Evolutionary conservation across 441 rosid genomes (phyloP).

Genomic region (Kokia cookei): DNA sequence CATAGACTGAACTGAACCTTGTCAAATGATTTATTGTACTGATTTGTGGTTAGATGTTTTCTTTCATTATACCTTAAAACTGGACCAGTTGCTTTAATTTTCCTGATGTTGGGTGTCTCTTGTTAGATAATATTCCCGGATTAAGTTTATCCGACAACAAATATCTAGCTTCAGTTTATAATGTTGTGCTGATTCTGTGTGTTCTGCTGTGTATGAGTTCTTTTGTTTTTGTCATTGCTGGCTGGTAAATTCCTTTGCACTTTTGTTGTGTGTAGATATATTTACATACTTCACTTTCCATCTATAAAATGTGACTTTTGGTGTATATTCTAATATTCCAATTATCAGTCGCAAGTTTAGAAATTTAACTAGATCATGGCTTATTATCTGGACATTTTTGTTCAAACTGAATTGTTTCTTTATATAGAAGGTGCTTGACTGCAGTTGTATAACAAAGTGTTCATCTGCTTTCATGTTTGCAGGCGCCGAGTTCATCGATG

Average conservation of each 20-base stretch:
- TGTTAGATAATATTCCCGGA: background rate
- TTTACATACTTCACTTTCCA: background rate
- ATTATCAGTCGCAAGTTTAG: background rate
- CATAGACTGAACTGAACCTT: background rate
- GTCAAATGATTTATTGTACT: background rate
- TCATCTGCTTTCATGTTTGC: constrained; percentile 23
- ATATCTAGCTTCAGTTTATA: background rate
- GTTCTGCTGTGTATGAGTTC: too few species aligned
- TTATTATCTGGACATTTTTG: background rate
- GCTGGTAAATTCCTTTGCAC: background rate
- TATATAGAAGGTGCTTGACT: background rate
- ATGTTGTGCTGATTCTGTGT: too few species aligned
- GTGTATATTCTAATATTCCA: background rate
- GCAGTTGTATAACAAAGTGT: background rate
- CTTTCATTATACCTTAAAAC: background rate
- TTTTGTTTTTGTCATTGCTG: too few species aligned
- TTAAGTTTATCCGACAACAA: background rate
- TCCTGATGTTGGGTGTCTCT: background rate
- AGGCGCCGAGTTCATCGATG: constrained; percentile 38
- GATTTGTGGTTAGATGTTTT: background rate
- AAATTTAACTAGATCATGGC: background rate
- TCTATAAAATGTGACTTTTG: too few species aligned
- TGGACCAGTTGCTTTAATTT: background rate
- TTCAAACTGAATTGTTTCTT: background rate
- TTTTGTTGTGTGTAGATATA: background rate